These are phyloP conservation scores for Colletotrichum sp. DNA, from an alignment of 2,329 filamentous ascomycete genomes.

Conservation along the genomic window DNA sequence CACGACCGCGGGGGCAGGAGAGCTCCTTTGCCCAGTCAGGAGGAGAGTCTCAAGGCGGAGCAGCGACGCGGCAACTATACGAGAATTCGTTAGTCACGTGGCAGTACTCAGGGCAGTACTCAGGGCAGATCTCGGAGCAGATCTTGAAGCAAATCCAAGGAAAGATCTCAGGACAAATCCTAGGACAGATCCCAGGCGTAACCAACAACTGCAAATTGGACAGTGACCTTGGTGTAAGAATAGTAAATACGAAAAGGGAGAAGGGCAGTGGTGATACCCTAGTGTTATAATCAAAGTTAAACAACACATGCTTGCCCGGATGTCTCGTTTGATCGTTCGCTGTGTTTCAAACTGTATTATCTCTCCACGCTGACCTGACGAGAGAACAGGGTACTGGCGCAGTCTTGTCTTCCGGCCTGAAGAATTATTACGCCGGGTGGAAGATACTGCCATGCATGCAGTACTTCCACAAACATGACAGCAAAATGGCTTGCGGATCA, in stretches of 20 bases:
- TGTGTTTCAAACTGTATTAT: background rate
- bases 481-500: background rate
- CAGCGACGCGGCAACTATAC: slow-evolving; percentile 71
- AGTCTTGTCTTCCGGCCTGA: background rate
- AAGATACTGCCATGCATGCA: background rate
- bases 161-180: background rate
- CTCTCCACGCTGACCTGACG: background rate
- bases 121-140: background rate
- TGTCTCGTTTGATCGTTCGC: background rate
- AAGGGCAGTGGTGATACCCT: slow-evolving; percentile 15
- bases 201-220: background rate
- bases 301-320: background rate
- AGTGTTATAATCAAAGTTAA: background rate
- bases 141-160: background rate
- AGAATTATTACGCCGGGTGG: background rate
- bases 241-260: background rate
- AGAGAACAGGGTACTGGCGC: background rate
- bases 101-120: background rate
- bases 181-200: background rate
- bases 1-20: slow-evolving; percentile 47
- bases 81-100: slow-evolving; percentile 34
- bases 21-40: slow-evolving; percentile 81
- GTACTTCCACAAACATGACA: background rate
- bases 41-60: slow-evolving; percentile 80
- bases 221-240: background rate